Evolutionary conservation across 495 filamentous ascomycete genomes (phyloP), one percentile per base, ranked within the genome.

Genomic region (Aspergillus carlsbadensis): DNA sequence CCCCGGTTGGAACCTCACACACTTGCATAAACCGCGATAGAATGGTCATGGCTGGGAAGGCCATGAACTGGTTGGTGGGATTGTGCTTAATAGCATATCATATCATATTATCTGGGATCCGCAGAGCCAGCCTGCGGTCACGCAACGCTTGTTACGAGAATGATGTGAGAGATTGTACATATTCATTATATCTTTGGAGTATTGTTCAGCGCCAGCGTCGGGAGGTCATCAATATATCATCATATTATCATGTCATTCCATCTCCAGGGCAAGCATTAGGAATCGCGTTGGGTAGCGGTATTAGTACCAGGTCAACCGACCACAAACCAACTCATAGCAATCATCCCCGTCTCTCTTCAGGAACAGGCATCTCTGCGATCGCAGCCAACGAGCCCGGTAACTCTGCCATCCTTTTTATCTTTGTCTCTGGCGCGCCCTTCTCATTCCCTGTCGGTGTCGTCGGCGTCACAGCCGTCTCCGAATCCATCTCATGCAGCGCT

Each of bases 1-100:
- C 58, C 58, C 58, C 40, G 58, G 58, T 34, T 56, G 58, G 58
- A 60, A 60, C 58, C 10, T 49, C 37, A 42, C 11, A 48, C 34
- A 56, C 36, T 52, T 58, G 21, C 51, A 55, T 52, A 46, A 48
- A 44, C 18, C 15, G 20, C 29, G 31, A 53, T 58, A 52, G 48
- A 55, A 52, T 24, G n/a, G 42, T 46, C 45, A 48, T 60, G 29
- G 18, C 41, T 33, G 14, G 17, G 34, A 36, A n/a, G 14, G 47
- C 17, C 36, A 33, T 52, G 49, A 15, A 24, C 41, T 13, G n/a
- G n/a, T 20, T 13, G 36, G 36, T 33, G 37, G 37, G 49, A 52
- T 40, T 26, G 49, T 52, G 49, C 35, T 52, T 52, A 20, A 31
- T 24, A 33, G 49, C 49, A 41, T 42, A 51, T 40, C 34, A 54